A percentile compares a stretch with the other conserved stretches of the same genome.
Evolutionary conservation across 129 eudicot species (phyloP).

Genomic region (Cynara cardunculus): DNA sequence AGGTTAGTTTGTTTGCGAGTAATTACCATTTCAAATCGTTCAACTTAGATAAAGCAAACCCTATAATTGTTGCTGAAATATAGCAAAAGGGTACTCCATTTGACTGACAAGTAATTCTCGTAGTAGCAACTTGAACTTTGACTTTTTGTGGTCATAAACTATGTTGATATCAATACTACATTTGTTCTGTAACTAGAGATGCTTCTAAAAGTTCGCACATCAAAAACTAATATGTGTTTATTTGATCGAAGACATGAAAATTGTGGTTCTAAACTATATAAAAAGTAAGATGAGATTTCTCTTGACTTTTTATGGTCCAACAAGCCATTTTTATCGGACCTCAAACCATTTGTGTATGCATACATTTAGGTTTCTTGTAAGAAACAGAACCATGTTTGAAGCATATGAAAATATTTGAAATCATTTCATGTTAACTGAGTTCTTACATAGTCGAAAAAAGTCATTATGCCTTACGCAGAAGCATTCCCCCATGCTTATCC

Average conservation of each 20-base stretch:
- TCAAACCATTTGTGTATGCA: background rate
- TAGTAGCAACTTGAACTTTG: constrained; percentile 4
- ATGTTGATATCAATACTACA: background rate
- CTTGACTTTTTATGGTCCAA: background rate
- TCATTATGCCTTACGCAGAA: background rate
- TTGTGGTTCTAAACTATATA: background rate
- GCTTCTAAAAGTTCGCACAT: background rate
- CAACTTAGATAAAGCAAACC: constrained; percentile 2
- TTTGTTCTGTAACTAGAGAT: background rate
- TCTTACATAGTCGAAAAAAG: background rate
- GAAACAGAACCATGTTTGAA: background rate
- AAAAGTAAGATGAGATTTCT: background rate
- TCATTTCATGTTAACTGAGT: background rate
- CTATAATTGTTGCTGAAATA: background rate
- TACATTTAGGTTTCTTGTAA: background rate
- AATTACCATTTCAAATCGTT: background rate
- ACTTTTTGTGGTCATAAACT: constrained; percentile 1
- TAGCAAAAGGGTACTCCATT: background rate
- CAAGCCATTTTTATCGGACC: background rate
- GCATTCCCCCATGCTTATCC: background rate
- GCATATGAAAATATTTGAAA: background rate
- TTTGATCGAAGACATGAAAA: background rate
- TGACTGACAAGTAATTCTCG: background rate
- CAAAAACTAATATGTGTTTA: background rate
- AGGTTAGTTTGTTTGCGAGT: constrained; percentile 51